phyloP scores from a whole-genome alignment of 768 basidiomycete species.

The Tulasnella calospora region DNA sequence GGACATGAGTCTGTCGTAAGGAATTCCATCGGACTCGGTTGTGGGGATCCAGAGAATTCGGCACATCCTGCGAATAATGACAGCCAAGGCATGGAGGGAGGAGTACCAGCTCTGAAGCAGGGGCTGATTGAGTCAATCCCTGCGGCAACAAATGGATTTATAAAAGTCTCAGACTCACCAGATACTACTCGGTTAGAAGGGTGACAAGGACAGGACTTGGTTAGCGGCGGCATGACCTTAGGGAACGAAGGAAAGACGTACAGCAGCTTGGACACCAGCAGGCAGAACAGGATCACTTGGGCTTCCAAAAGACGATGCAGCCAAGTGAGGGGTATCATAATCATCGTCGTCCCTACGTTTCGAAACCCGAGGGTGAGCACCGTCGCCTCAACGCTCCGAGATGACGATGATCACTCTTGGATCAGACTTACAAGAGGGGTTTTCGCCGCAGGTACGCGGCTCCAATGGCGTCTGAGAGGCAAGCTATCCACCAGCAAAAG shows the following conservation, averaged over 20 bases:
- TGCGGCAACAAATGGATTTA: neutral
- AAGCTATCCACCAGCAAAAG: slow-evolving; percentile 93
- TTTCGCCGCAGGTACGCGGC: slow-evolving; percentile 81
- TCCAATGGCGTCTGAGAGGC: slow-evolving; percentile 75
- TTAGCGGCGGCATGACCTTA: neutral
- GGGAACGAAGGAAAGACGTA: neutral
- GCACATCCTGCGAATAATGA: slow-evolving; percentile 76
- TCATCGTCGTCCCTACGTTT: slow-evolving; percentile 66
- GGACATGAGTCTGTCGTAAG: slow-evolving; percentile 55
- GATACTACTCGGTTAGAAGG: neutral
- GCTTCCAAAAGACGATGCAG: slow-evolving; percentile 10
- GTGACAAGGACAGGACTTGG: neutral
- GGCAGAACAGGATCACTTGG: slow-evolving; percentile 15
- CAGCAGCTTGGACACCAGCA: slow-evolving; percentile 24
- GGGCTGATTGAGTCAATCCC: slow-evolving; percentile 3
- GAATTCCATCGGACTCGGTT: slow-evolving; percentile 71
- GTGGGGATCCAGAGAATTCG: slow-evolving; percentile 74
- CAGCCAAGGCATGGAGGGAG: slow-evolving; percentile 77
- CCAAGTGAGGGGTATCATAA: slow-evolving; percentile 64
- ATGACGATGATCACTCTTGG: slow-evolving; percentile 4
- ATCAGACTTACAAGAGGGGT: slow-evolving; percentile 56
- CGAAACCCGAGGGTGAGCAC: slow-evolving; percentile 21
- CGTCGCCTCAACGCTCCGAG: neutral
- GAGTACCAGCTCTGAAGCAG: slow-evolving; percentile 67
- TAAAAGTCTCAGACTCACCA: slow-evolving; percentile 8